A percentile compares a stretch with the other conserved stretches of the same genome.
Conservation (phyloP, 441 rosid species). For the Aleurites moluccanus region DNA sequence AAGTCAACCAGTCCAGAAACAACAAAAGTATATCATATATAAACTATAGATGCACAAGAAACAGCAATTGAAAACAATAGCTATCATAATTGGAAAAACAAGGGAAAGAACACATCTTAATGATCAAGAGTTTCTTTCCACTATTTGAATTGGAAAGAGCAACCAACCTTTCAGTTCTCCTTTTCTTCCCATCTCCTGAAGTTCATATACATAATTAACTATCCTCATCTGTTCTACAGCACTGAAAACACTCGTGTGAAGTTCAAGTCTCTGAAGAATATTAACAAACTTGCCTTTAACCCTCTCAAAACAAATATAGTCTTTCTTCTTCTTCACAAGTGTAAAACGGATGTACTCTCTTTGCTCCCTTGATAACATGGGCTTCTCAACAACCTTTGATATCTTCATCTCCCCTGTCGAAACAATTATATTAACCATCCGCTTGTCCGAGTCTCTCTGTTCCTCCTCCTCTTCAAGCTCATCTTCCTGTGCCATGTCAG, state of each 20-base stretch:
- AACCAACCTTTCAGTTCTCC: conserved; percentile 80
- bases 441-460: conserved; percentile 32
- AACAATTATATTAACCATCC: conserved; percentile 26
- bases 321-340: conserved; percentile 77
- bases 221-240: conserved; percentile 93
- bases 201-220: conserved; percentile 57
- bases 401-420: conserved; percentile 32
- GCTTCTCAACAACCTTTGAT: conserved; percentile 52
- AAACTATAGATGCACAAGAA: neutral
- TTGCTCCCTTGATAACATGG: conserved; percentile 66
- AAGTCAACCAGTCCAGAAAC: no score
- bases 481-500: conserved; percentile 95
- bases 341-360: conserved; percentile 75
- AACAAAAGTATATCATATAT: no score
- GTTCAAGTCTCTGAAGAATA: conserved; percentile 84
- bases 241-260: conserved; percentile 78
- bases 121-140: no score
- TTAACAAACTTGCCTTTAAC: conserved; percentile 70
- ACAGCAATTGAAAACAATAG: neutral
- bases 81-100: neutral
- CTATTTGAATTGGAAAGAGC: no score
- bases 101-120: neutral
- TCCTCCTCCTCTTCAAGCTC: conserved; percentile 65
- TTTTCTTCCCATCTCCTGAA: conserved; percentile 65
- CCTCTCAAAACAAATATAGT: conserved; percentile 75